Evolutionary conservation across 306 rosid species (phyloP).

Genomic region (Luffa acutangula): DNA sequence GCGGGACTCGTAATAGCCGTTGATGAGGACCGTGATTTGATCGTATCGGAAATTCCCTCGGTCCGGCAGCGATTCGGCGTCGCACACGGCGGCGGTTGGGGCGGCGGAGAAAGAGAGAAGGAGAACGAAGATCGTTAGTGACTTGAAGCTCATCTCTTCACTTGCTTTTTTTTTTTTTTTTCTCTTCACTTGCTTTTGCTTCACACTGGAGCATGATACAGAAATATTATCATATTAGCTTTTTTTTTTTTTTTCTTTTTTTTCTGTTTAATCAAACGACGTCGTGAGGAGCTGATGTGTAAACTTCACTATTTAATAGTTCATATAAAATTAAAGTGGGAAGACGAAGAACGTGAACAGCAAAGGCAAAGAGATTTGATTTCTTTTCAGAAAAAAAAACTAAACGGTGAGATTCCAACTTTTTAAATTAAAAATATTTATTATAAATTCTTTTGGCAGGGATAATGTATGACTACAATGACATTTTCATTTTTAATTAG

Average conservation of each 20-base stretch:
- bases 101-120: constrained; percentile 7
- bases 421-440: no score
- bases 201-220: background rate
- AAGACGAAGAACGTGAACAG: background rate
- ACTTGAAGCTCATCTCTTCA: background rate
- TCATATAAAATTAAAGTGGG: no score
- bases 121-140: background rate
- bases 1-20: constrained; percentile 75
- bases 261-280: background rate
- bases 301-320: background rate
- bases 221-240: background rate
- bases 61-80: constrained; percentile 10
- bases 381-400: no score
- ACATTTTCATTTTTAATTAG: no score
- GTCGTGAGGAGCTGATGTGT: background rate
- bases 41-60: constrained; percentile 33
- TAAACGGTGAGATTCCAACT: no score
- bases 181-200: background rate
- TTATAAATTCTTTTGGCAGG: no score
- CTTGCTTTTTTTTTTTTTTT: no score
- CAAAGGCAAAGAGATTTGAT: no score
- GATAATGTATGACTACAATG: no score
- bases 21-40: constrained; percentile 61
- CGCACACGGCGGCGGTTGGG: constrained; percentile 26
- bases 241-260: background rate